Conservation (phyloP, 805 yeast species). For the Kodamaea kakaduensis region DNA sequence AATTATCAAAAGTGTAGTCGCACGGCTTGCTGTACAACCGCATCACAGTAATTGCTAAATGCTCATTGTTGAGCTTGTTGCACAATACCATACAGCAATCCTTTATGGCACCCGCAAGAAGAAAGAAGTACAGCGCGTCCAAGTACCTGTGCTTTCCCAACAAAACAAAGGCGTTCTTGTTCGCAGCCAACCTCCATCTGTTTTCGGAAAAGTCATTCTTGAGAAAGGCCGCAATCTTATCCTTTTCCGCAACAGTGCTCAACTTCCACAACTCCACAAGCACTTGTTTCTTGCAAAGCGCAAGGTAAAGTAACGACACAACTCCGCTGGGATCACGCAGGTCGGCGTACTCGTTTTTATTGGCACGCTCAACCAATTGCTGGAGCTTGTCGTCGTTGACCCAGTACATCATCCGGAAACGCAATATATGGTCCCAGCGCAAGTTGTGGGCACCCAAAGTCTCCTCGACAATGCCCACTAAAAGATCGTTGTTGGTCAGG, state of each 20-base stretch:
- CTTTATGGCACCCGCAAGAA: conserved; percentile 67
- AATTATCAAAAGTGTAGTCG: conserved; percentile 1
- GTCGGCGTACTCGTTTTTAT: conserved; percentile 63
- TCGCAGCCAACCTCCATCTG: conserved; percentile 85
- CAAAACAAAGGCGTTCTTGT: conserved; percentile 87
- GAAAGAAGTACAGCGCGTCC: conserved; percentile 87
- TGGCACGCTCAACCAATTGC: conserved; percentile 59
- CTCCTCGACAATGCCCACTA: conserved; percentile 48
- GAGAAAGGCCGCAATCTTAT: conserved; percentile 74
- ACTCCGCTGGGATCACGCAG: conserved; percentile 64
- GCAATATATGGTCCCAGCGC: conserved; percentile 58
- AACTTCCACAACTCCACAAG: conserved; percentile 82
- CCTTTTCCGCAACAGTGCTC: conserved; percentile 72
- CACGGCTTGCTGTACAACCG: conserved; percentile 51
- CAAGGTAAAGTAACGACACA: conserved; percentile 72
- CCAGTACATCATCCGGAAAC: conserved; percentile 75
- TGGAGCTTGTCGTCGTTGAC: conserved; percentile 26
- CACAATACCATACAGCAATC: conserved; percentile 77
- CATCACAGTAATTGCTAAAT: conserved; percentile 77
- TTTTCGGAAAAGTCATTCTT: conserved; percentile 68
- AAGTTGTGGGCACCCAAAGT: conserved; percentile 39
- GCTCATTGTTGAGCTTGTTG: conserved; percentile 61
- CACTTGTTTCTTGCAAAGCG: conserved; percentile 72
- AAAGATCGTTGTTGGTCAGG: conserved; percentile 68
- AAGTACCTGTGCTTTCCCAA: conserved; percentile 81